phyloP scores from a whole-genome alignment of 169 alveolate genomes.

The Cryptosporidium tyzzeri region DNA sequence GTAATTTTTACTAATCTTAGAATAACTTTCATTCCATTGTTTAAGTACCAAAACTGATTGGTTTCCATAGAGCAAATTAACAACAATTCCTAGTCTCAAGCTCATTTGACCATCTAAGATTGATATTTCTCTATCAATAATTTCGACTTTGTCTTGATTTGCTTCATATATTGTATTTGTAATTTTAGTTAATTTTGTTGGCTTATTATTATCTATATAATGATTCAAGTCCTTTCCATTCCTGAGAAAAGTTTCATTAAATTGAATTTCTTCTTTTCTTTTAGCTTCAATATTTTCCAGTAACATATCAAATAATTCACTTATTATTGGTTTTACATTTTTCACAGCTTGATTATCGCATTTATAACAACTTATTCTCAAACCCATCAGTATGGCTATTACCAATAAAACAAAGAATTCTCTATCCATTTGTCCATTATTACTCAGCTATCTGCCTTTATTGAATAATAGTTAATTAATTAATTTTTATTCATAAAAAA shows the following conservation, averaged over 20 bases:
- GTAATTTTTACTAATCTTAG: neutral
- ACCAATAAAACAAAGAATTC: neutral
- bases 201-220: neutral
- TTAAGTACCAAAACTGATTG: conserved; percentile 42
- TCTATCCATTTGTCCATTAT: neutral
- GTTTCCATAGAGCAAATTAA: neutral
- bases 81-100: conserved; percentile 1
- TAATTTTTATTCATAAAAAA: neutral
- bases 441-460: neutral
- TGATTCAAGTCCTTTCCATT: neutral
- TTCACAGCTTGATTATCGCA: neutral
- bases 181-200: neutral
- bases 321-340: conserved; percentile 30
- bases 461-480: no score
- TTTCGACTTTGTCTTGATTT: neutral
- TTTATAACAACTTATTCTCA: neutral
- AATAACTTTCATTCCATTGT: conserved; percentile 22
- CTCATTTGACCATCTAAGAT: conserved; percentile 2
- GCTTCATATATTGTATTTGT: neutral
- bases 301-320: conserved; percentile 59
- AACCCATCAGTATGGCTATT: neutral
- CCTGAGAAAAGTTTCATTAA: neutral
- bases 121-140: conserved; percentile 15
- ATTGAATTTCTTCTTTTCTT: neutral
- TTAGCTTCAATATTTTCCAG: conserved; percentile 30